These are phyloP conservation scores for Leishmania lainsoni DNA, from an alignment of 208 protist species.

Conservation along the genomic window DNA sequence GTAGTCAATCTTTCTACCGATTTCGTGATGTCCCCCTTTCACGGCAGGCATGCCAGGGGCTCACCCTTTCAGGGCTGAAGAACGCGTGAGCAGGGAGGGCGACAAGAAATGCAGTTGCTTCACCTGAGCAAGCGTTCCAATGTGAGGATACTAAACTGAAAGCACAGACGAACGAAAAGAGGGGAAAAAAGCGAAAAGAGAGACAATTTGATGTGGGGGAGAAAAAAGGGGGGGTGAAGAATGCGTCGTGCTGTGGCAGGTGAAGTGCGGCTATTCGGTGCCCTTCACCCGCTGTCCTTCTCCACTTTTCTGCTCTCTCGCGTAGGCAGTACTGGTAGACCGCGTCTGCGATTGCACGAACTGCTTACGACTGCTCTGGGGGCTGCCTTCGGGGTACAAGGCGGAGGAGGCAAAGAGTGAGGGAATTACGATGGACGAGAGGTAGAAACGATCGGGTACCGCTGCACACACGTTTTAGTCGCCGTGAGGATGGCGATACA, in stretches of 20 bases:
- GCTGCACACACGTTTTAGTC: background rate
- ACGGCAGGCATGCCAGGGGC: background rate
- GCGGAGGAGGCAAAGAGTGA: background rate
- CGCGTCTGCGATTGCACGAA: background rate
- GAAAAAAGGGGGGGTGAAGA: background rate
- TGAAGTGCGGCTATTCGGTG: background rate
- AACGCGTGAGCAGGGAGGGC: background rate
- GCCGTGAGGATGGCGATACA: background rate
- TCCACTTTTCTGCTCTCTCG: background rate
- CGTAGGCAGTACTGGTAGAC: background rate
- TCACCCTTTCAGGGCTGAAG: background rate
- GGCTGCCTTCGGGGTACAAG: background rate
- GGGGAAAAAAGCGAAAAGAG: background rate
- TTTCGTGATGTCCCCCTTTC: background rate
- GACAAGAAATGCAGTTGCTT: background rate
- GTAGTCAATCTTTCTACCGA: background rate
- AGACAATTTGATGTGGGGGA: background rate
- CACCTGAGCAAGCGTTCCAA: background rate
- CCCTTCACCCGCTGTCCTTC: background rate
- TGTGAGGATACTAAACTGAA: background rate
- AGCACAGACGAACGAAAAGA: background rate
- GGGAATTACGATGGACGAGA: no score
- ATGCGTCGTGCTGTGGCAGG: background rate
- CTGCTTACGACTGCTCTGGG: background rate
- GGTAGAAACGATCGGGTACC: background rate